phyloP scores from a whole-genome alignment of 2,329 filamentous ascomycete species.

The Ophiosphaerella narmari region DNA sequence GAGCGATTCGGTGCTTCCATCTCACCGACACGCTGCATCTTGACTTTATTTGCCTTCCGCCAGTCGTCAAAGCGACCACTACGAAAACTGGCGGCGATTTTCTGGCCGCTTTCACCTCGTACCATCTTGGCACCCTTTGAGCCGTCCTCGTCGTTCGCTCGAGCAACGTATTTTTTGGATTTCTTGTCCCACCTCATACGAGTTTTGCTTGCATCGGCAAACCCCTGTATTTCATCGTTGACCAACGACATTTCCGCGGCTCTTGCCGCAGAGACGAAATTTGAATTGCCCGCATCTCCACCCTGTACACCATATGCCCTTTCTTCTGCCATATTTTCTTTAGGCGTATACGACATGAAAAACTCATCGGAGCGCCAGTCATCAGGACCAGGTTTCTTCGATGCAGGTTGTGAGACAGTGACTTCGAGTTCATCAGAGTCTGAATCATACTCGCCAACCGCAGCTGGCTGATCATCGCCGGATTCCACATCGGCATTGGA shows the following conservation, averaged over 20 bases:
- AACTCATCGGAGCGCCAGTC: constrained; percentile 84
- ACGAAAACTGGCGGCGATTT: constrained; percentile 92
- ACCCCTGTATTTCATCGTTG: constrained; percentile 83
- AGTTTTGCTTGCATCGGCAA: constrained; percentile 74
- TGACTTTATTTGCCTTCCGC: constrained; percentile 83
- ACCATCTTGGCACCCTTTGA: constrained; percentile 75
- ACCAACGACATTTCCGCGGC: constrained; percentile 88
- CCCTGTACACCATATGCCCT: constrained; percentile 92
- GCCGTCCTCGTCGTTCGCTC: constrained; percentile 93
- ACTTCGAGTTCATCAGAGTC: constrained; percentile 60
- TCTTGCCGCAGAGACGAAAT: constrained; percentile 87
- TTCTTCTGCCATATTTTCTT: constrained; percentile 83
- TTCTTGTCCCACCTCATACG: constrained; percentile 97
- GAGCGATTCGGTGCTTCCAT: constrained; percentile 58
- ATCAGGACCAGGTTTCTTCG: constrained; percentile 35
- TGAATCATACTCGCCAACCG: constrained; percentile 46
- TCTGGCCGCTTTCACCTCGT: constrained; percentile 87
- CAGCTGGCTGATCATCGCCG: constrained; percentile 43
- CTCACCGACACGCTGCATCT: constrained; percentile 82
- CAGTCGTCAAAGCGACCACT: constrained; percentile 92
- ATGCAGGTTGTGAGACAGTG: constrained; percentile 50
- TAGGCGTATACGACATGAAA: constrained; percentile 96
- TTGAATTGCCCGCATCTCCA: constrained; percentile 63
- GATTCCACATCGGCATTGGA: constrained; percentile 32
- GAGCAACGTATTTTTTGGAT: constrained; percentile 89